phyloP scores from a whole-genome alignment of 2,329 filamentous ascomycete genomes.

The Fusarium agapanthi region DNA sequence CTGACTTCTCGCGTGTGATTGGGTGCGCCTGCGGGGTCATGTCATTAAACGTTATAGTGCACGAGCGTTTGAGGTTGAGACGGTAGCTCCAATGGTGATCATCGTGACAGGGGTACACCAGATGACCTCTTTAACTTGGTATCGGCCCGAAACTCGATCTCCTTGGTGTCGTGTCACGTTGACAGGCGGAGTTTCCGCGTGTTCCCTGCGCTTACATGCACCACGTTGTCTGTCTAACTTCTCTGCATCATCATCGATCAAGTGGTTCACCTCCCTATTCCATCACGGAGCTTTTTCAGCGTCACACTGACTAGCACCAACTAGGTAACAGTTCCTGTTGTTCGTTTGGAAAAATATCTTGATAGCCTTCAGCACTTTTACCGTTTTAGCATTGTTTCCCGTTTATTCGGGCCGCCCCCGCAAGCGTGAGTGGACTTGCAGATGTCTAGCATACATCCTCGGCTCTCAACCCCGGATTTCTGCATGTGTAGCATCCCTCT shows the following conservation, averaged over 20 bases:
- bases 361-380: not conserved
- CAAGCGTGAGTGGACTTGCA: slow-evolving; percentile 1
- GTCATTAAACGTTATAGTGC: slow-evolving; percentile 7
- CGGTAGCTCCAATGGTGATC: slow-evolving; percentile 7
- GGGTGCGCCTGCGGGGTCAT: slow-evolving; percentile 16
- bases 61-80: slow-evolving; percentile 14
- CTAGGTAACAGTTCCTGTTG: not conserved
- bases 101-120: slow-evolving; percentile 7
- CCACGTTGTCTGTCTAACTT: not conserved
- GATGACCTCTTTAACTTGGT: slow-evolving; percentile 6
- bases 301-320: not conserved
- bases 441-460: not conserved
- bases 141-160: slow-evolving; percentile 19
- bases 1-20: not conserved
- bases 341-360: not conserved
- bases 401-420: slow-evolving; percentile 21
- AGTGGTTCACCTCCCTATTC: slow-evolving; percentile 3
- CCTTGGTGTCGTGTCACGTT: slow-evolving; percentile 9
- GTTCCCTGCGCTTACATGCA: not conserved
- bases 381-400: not conserved
- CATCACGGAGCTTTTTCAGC: not conserved
- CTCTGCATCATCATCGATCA: not conserved
- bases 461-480: not conserved
- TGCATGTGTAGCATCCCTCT: not conserved
- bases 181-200: slow-evolving; percentile 20